A percentile compares a stretch with the other conserved stretches of the same genome.
Conservation (phyloP, 495 filamentous ascomycete species). For the Durotheca rogersii region DNA sequence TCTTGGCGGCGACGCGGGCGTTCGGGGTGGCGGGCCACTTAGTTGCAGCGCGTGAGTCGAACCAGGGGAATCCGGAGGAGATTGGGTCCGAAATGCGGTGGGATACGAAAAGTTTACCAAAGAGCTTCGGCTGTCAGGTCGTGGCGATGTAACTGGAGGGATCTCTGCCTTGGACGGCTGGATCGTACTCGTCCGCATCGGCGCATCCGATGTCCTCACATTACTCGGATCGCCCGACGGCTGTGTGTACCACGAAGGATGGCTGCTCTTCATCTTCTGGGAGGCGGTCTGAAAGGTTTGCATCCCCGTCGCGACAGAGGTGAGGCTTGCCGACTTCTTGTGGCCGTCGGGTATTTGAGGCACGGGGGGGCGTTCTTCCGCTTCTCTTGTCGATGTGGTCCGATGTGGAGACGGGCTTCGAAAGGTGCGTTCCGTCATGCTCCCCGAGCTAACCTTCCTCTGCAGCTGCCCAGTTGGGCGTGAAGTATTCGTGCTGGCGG, state of each 20-base stretch:
- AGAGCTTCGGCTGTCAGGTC: constrained; percentile 59
- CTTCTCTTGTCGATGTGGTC: constrained; percentile 30
- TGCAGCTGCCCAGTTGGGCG: constrained; percentile 49
- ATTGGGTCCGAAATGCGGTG: constrained; percentile 41
- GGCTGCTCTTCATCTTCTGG: constrained; percentile 41
- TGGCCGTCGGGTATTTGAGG: constrained; percentile 61
- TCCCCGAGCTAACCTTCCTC: constrained; percentile 68
- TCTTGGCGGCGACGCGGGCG: constrained; percentile 18
- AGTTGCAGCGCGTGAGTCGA: constrained; percentile 39
- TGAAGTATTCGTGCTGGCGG: too few relatives aligned
- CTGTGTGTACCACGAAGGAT: constrained; percentile 45
- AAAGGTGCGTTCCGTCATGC: constrained; percentile 86
- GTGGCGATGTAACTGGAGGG: constrained; percentile 4
- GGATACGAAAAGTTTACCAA: constrained; percentile 90
- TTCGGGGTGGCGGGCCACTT: constrained; percentile 14
- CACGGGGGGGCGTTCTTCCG: constrained; percentile 65
- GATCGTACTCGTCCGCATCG: constrained; percentile 42
- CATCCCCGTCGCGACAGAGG: constrained; percentile 35
- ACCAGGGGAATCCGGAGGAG: constrained; percentile 40
- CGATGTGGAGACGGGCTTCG: constrained; percentile 64
- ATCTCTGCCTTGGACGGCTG: constrained; percentile 12
- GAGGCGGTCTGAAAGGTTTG: constrained; percentile 47
- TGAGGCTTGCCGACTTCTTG: constrained; percentile 15
- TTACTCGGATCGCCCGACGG: constrained; percentile 45
- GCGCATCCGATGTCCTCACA: constrained; percentile 44